These are phyloP conservation scores for Emericellopsis terricola DNA, from an alignment of 495 filamentous ascomycete genomes.

Conservation along the genomic window DNA sequence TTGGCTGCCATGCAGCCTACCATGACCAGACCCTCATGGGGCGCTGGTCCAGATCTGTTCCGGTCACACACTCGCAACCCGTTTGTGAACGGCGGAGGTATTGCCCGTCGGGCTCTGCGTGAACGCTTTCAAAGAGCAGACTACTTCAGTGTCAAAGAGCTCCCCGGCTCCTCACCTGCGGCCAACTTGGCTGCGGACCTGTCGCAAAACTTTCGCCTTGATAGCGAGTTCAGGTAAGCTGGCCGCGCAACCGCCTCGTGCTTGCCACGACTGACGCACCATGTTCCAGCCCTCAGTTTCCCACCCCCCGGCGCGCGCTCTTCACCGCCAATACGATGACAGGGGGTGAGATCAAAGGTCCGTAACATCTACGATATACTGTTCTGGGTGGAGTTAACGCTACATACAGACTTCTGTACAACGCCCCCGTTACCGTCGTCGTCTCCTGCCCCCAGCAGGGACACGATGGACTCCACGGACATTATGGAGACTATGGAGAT, in stretches of 20 bases:
- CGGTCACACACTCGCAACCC: constrained; percentile 30
- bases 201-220: constrained; percentile 87
- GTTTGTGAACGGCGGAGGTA: constrained; percentile 35
- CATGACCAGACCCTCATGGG: constrained; percentile 31
- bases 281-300: constrained; percentile 58
- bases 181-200: constrained; percentile 81
- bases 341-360: constrained; percentile 52
- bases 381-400: too few relatives aligned
- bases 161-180: constrained; percentile 76
- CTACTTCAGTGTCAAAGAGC: constrained; percentile 59
- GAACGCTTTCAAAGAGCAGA: constrained; percentile 43
- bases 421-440: constrained; percentile 81
- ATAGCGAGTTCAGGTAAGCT: constrained; percentile 62
- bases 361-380: too few relatives aligned
- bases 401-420: constrained; percentile 51
- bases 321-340: constrained; percentile 69
- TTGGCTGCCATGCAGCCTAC: constrained; percentile 85
- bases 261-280: too few relatives aligned
- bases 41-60: constrained; percentile 18
- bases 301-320: constrained; percentile 81
- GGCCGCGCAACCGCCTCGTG: constrained; percentile 3
- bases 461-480: constrained; percentile 77
- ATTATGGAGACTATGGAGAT: constrained; percentile 75
- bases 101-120: constrained; percentile 45
- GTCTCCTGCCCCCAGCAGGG: constrained; percentile 45